A percentile compares a stretch with the other conserved stretches of the same genome.
These are phyloP conservation scores for Pyricularia sp. DNA, from an alignment of 2,329 filamentous ascomycete genomes.

Conservation along the genomic window DNA sequence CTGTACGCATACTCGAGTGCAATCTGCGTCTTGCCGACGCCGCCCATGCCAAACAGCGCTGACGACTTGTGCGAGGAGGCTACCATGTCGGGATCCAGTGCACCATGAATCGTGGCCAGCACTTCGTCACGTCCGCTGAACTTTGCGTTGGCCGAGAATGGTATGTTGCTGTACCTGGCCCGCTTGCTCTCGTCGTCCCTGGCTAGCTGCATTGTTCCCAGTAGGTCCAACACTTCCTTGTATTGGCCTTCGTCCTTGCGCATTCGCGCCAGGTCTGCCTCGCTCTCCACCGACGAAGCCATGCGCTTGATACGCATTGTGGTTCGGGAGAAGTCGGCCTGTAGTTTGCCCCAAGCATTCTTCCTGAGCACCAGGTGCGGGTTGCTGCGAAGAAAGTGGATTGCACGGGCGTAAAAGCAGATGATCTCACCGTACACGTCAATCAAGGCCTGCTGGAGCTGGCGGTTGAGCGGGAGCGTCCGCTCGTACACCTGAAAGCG, in stretches of 20 bases:
- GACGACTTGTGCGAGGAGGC: not conserved
- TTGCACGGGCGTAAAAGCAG: conserved; percentile 21
- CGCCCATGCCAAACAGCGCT: conserved; percentile 1
- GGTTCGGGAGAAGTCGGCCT: conserved; percentile 12
- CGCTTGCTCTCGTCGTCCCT: conserved; percentile 6
- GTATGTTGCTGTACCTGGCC: conserved; percentile 10
- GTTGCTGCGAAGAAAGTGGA: conserved; percentile 20
- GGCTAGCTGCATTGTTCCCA: conserved; percentile 9
- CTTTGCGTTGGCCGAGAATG: conserved; percentile 5
- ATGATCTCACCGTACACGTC: conserved; percentile 21
- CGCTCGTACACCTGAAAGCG: conserved; percentile 17
- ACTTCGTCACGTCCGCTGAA: conserved; percentile 7
- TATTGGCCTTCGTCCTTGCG: conserved; percentile 11
- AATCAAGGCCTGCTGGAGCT: conserved; percentile 16
- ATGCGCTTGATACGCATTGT: conserved; percentile 16
- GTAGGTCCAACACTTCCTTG: conserved; percentile 4
- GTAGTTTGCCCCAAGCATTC: conserved; percentile 15
- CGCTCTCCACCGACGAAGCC: conserved; percentile 16
- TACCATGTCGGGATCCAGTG: not conserved
- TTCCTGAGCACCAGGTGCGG: conserved; percentile 15
- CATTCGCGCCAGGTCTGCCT: conserved; percentile 19
- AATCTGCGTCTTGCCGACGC: conserved; percentile 3
- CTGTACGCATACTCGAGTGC: conserved; percentile 21
- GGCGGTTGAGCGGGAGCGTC: conserved; percentile 16
- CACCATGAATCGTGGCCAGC: conserved; percentile 7